phyloP scores from a whole-genome alignment of 2,329 filamentous ascomycete genomes.

The Exophiala xenobiotica region DNA sequence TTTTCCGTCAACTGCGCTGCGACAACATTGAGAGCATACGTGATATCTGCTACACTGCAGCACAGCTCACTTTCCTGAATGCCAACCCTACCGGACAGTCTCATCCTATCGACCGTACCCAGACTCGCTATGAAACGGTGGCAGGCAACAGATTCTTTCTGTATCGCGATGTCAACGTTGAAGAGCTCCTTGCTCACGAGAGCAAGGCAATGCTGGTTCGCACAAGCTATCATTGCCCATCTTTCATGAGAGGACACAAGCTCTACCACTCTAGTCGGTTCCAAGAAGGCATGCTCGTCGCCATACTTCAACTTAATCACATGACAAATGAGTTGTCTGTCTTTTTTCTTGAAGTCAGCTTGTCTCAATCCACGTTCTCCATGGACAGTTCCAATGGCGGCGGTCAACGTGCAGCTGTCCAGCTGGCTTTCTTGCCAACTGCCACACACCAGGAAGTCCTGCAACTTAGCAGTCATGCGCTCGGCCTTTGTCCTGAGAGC shows the following conservation, averaged over 20 bases:
- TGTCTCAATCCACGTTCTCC: conserved; percentile 25
- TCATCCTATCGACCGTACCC: background rate
- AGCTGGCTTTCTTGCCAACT: conserved; percentile 19
- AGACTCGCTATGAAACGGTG: conserved; percentile 16
- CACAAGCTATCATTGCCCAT: conserved; percentile 35
- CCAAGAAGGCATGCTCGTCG: conserved; percentile 34
- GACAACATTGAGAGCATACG: conserved; percentile 36
- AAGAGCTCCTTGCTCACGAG: conserved; percentile 26
- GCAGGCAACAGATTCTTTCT: conserved; percentile 22
- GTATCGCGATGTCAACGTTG: conserved; percentile 18
- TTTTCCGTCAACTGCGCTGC: conserved; percentile 40
- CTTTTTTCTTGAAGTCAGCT: conserved; percentile 32
- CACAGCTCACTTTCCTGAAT: conserved; percentile 21
- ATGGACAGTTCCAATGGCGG: conserved; percentile 22
- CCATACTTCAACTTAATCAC: conserved; percentile 32
- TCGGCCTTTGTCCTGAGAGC: conserved; percentile 18
- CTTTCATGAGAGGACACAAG: conserved; percentile 28
- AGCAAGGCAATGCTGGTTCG: conserved; percentile 29
- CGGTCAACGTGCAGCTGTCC: conserved; percentile 23
- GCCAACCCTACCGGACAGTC: background rate
- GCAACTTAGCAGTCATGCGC: conserved; percentile 24
- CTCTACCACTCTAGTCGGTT: conserved; percentile 31
- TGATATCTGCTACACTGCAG: conserved; percentile 35
- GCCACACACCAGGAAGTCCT: conserved; percentile 27
- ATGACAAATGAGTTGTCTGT: conserved; percentile 28